phyloP scores from a whole-genome alignment of 1,139 yeast genomes.

The Magnusiomyces magnusii region DNA sequence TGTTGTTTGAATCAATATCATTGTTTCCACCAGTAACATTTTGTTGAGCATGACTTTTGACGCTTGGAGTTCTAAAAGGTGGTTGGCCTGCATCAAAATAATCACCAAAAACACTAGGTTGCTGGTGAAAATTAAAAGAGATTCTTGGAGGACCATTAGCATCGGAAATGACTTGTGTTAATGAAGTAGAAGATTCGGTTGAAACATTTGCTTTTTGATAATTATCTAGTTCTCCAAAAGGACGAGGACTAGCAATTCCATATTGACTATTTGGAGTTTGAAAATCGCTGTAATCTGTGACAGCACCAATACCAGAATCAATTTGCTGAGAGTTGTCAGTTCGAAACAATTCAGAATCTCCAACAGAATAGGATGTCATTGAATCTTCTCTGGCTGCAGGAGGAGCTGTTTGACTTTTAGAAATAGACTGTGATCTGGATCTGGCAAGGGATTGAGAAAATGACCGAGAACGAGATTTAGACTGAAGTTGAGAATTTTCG shows the following conservation, averaged over 20 bases:
- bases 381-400: background rate
- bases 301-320: background rate
- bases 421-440: background rate
- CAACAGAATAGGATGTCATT: background rate
- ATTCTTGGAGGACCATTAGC: conserved; percentile 18
- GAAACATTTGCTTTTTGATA: background rate
- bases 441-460: background rate
- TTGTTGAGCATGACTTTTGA: background rate
- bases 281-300: background rate
- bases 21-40: background rate
- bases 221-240: background rate
- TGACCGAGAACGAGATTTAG: background rate
- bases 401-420: background rate
- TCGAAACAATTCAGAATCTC: background rate
- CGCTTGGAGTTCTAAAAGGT: background rate
- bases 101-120: conserved; percentile 15
- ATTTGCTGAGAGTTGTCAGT: background rate
- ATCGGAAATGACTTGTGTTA: background rate
- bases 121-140: conserved; percentile 18
- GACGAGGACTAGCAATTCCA: background rate
- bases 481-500: background rate
- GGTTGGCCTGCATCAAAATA: background rate
- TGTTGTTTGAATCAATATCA: conserved; percentile 4
- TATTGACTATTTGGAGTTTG: background rate
- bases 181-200: background rate